phyloP scores from a whole-genome alignment of 352 stramenopile genomes.

The Plasmopara muralis region DNA sequence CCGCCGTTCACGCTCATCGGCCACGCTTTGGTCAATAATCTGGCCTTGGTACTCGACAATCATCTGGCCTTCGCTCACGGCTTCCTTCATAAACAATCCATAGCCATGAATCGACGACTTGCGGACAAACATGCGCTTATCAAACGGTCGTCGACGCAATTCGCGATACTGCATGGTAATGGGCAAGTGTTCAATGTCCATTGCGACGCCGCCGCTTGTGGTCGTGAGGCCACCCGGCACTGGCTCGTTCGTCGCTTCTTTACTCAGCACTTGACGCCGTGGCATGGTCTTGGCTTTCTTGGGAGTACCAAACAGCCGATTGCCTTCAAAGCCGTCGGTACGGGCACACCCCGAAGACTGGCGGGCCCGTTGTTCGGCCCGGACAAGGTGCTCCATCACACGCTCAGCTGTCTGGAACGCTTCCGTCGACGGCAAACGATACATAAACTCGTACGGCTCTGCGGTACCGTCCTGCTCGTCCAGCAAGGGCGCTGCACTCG shows the following conservation, averaged over 20 bases:
- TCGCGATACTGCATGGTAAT: conserved; percentile 89
- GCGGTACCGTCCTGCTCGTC: conserved; percentile 20
- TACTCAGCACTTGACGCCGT: conserved; percentile 27
- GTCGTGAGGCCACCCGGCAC: conserved; percentile 6
- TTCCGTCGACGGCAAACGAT: conserved; percentile 58
- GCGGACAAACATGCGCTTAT: conserved; percentile 86
- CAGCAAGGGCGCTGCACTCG: conserved; percentile 9
- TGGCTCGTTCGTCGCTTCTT: conserved; percentile 31
- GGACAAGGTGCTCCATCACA: conserved; percentile 71
- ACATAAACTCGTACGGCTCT: conserved; percentile 83
- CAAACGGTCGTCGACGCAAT: conserved; percentile 87
- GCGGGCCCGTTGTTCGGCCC: conserved; percentile 77
- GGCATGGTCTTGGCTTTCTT: conserved; percentile 32
- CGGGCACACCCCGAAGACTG: conserved; percentile 79
- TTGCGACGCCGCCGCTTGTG: conserved; percentile 34
- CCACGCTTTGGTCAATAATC: conserved; percentile 86
- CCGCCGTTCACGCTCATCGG: conserved; percentile 89
- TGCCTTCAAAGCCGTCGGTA: conserved; percentile 79
- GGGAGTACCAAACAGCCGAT: conserved; percentile 33
- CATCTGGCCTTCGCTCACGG: conserved; percentile 89
- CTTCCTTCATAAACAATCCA: conserved; percentile 92
- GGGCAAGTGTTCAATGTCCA: conserved; percentile 77
- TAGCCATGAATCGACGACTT: conserved; percentile 95
- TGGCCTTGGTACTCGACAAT: conserved; percentile 97
- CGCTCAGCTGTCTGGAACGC: conserved; percentile 76